phyloP scores from a whole-genome alignment of 495 filamentous ascomycete genomes.

The Penicillium cosmopolitanum region DNA sequence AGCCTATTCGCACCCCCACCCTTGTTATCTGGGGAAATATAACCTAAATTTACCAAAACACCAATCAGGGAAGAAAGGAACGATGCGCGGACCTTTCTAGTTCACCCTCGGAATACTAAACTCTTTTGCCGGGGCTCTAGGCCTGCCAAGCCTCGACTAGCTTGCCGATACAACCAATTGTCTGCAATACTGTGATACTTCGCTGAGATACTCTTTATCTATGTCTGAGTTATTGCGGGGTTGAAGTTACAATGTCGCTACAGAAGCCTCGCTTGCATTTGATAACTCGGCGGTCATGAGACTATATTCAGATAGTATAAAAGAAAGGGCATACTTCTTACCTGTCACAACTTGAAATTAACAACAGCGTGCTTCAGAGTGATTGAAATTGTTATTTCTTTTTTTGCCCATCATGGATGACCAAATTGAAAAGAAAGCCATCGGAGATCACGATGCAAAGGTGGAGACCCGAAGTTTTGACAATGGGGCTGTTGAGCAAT shows the following conservation, averaged over 20 bases:
- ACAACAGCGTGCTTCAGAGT: no score
- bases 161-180: conserved; percentile 34
- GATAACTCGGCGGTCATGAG: background rate
- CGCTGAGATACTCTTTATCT: conserved; percentile 6
- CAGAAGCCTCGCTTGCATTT: background rate
- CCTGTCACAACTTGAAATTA: no score
- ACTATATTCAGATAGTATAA: background rate
- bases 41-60: background rate
- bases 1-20: background rate
- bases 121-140: conserved; percentile 3
- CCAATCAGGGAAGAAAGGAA: background rate
- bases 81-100: background rate
- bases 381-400: no score
- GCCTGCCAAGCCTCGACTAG: conserved; percentile 18
- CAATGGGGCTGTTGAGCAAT: conserved; percentile 19
- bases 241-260: conserved; percentile 1
- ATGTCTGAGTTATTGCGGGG: conserved; percentile 14
- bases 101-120: background rate
- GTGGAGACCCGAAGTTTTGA: conserved; percentile 20
- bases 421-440: background rate
- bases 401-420: conserved; percentile 7
- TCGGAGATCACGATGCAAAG: background rate
- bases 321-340: no score
- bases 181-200: background rate
- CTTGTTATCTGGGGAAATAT: conserved; percentile 12